Evolutionary conservation across 202 grass and related monocot species (phyloP).

Genomic region (Brachypodium distachyon): DNA sequence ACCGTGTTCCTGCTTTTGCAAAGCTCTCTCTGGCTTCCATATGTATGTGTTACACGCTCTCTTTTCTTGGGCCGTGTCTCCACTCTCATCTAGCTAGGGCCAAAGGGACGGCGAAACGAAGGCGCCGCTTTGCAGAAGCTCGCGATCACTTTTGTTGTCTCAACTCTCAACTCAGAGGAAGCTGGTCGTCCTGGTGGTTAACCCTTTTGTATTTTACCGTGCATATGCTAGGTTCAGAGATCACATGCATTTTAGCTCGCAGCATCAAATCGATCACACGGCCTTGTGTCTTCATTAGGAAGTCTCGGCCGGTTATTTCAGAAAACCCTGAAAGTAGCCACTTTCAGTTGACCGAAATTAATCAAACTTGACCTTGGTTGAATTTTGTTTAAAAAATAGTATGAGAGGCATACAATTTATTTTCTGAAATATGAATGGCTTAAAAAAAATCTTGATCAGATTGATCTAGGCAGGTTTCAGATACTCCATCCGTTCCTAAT

Average conservation of each 20-base stretch:
- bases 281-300: not conserved
- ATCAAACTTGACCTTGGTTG: no score
- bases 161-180: not conserved
- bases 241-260: constrained; percentile 3
- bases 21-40: not conserved
- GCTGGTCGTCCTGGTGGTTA: not conserved
- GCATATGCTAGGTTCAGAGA: not conserved
- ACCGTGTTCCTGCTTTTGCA: constrained; percentile 16
- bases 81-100: not conserved
- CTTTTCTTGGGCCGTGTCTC: constrained; percentile 13
- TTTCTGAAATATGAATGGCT: no score
- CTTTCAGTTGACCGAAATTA: no score
- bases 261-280: not conserved
- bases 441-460: no score
- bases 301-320: no score
- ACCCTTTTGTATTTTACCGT: constrained; percentile 15
- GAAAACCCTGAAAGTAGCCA: not conserved
- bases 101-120: not conserved
- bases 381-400: no score
- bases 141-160: constrained; percentile 12
- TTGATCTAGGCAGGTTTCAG: no score
- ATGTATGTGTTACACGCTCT: not conserved
- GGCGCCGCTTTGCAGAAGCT: constrained; percentile 27
- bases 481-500: no score
- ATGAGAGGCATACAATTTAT: no score